Conservation (phyloP, 352 stramenopile genomes). For the Globisporangium nagaii region DNA sequence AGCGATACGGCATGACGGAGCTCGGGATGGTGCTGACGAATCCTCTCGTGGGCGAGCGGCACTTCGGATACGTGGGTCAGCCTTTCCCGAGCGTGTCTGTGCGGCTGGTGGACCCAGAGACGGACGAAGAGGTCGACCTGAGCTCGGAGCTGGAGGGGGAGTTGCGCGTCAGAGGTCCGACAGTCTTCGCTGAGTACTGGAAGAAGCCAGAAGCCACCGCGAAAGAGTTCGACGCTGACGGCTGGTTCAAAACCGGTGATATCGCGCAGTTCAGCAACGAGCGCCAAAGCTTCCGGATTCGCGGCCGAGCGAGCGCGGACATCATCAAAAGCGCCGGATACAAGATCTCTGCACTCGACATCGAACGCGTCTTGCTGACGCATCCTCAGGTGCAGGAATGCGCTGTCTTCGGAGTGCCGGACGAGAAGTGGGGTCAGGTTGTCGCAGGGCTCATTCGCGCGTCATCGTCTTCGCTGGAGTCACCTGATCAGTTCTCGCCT, state of each 20-base stretch:
- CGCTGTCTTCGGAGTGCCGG: slow-evolving; percentile 76
- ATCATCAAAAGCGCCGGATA: slow-evolving; percentile 92
- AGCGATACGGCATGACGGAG: slow-evolving; percentile 92
- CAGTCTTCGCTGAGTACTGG: slow-evolving; percentile 87
- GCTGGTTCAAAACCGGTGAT: slow-evolving; percentile 91
- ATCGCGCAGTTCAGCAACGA: slow-evolving; percentile 75
- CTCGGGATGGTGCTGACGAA: slow-evolving; percentile 91
- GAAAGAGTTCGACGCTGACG: slow-evolving; percentile 79
- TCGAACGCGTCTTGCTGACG: slow-evolving; percentile 83
- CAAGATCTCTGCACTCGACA: slow-evolving; percentile 90
- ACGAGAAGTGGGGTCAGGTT: slow-evolving; percentile 84
- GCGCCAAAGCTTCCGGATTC: slow-evolving; percentile 79
- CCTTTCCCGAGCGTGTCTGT: slow-evolving; percentile 81
- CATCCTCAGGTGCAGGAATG: slow-evolving; percentile 78
- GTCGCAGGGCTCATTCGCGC: slow-evolving; percentile 62
- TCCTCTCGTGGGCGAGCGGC: slow-evolving; percentile 54
- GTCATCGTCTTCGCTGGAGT: slow-evolving; percentile 5
- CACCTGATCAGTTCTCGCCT: slow-evolving; percentile 16
- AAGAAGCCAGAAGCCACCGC: slow-evolving; percentile 74
- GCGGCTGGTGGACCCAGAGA: slow-evolving; percentile 76
- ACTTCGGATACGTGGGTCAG: slow-evolving; percentile 80
- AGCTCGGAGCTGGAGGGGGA: slow-evolving; percentile 57
- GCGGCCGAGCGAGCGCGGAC: slow-evolving; percentile 85
- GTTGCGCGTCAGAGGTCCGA: slow-evolving; percentile 80
- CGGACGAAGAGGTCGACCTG: slow-evolving; percentile 33